These are phyloP conservation scores for Bolboschoenus planiculmis DNA, from an alignment of 176 grass and related monocot genomes.

Conservation along the genomic window DNA sequence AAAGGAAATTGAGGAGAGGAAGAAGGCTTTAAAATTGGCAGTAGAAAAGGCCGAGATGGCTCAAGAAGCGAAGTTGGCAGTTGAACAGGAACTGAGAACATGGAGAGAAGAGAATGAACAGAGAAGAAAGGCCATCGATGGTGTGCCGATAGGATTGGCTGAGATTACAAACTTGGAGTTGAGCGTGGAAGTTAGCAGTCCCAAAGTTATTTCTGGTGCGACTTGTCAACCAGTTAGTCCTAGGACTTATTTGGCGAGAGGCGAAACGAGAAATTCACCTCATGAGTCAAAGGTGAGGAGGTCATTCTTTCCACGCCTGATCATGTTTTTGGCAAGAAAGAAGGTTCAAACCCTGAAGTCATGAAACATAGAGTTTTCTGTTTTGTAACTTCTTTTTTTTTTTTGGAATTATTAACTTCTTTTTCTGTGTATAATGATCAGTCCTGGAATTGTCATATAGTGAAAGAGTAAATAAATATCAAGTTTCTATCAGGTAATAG, in stretches of 20 bases:
- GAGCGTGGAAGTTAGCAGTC: not conserved
- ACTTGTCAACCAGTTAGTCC: slow-evolving; percentile 29
- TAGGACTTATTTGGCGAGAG: slow-evolving; percentile 24
- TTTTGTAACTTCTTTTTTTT: slow-evolving; percentile 5
- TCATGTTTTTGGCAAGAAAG: slow-evolving; percentile 52
- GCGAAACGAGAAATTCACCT: slow-evolving; percentile 11
- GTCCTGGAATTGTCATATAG: slow-evolving; percentile 8
- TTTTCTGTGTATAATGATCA: slow-evolving; percentile 17
- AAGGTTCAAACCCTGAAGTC: slow-evolving; percentile 45
- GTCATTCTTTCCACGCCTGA: slow-evolving; percentile 45
- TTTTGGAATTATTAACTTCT: not conserved
- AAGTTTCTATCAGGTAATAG: not conserved
- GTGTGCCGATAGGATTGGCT: not conserved
- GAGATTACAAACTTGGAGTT: slow-evolving; percentile 24
- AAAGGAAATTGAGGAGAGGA: slow-evolving; percentile 38
- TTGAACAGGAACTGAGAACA: slow-evolving; percentile 56
- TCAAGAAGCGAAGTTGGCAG: slow-evolving; percentile 34
- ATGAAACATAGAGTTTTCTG: not conserved
- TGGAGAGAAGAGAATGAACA: slow-evolving; percentile 46
- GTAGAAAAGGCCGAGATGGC: slow-evolving; percentile 41
- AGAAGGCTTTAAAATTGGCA: slow-evolving; percentile 27
- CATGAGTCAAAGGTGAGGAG: slow-evolving; percentile 10
- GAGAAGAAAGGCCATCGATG: not conserved
- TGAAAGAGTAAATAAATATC: slow-evolving; percentile 4
- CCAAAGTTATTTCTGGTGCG: not conserved